Evolutionary conservation across 1,284 basidiomycete genomes (phyloP).

Genomic region (Ganoderma lingzhi): DNA sequence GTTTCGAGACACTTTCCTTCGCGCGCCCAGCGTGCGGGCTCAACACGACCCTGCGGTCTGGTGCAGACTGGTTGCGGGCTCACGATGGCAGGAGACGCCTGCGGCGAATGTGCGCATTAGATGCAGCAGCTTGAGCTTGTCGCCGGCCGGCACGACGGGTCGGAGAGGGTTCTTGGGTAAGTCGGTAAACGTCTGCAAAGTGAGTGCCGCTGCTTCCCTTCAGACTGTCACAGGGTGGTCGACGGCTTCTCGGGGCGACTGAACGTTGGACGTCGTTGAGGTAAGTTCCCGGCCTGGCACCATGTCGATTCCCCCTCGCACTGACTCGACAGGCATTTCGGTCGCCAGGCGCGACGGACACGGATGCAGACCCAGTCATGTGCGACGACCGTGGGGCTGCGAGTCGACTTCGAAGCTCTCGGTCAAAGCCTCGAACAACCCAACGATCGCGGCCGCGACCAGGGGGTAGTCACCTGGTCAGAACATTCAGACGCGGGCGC

Average conservation of each 20-base stretch:
- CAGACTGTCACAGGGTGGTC: background rate
- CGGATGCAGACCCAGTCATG: conserved; percentile 17
- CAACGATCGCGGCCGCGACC: background rate
- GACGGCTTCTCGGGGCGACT: background rate
- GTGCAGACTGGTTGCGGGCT: background rate
- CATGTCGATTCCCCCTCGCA: background rate
- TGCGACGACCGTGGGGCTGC: conserved; percentile 24
- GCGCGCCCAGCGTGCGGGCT: background rate
- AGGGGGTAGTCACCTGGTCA: background rate
- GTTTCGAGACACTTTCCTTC: background rate
- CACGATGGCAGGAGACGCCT: background rate
- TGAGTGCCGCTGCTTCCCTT: background rate
- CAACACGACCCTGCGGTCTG: background rate
- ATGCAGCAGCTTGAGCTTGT: conserved; percentile 1
- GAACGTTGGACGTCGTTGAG: conserved; percentile 4
- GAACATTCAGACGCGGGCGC: background rate
- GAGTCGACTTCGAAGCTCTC: background rate
- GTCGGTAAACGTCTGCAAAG: background rate
- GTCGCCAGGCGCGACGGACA: conserved; percentile 16
- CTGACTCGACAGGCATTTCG: background rate
- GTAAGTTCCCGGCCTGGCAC: background rate
- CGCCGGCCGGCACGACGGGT: conserved; percentile 1
- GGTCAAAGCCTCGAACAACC: background rate
- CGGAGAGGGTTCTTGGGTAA: background rate
- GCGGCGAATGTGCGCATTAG: background rate